Percentiles rank a stretch among this genome's conserved stretches.
Evolutionary conservation across 1,284 basidiomycete genomes (phyloP).

Genomic region (Sphagnurus paluster): DNA sequence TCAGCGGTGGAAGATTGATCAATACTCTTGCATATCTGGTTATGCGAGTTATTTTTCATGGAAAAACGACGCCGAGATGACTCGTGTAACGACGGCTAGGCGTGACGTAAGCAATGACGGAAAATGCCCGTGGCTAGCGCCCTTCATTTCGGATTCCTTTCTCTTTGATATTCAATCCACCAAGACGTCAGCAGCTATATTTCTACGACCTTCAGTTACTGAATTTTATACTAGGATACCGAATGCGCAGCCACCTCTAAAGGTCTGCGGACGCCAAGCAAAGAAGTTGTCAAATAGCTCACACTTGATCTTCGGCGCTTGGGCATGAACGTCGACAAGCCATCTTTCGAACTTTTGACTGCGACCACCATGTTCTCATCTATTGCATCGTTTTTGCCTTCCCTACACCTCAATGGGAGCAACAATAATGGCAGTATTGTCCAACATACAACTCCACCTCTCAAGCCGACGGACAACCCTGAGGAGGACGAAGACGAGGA

Average conservation of each 20-base stretch:
- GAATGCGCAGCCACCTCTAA: conserved; percentile 2
- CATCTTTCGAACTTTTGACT: not conserved
- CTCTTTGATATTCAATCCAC: not conserved
- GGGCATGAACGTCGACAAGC: not conserved
- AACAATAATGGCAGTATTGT: conserved; percentile 13
- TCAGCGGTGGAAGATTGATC: no score
- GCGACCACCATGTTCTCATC: conserved; percentile 56
- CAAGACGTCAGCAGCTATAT: not conserved
- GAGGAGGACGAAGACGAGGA: conserved; percentile 13
- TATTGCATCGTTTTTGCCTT: conserved; percentile 59
- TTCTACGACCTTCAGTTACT: not conserved
- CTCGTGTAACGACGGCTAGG: not conserved
- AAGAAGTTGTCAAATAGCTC: conserved; percentile 11
- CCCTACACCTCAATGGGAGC: conserved; percentile 39
- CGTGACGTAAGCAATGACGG: conserved; percentile 18
- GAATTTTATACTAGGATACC: not conserved
- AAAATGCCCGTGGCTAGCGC: conserved; percentile 5
- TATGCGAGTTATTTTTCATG: not conserved
- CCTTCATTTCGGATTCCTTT: not conserved
- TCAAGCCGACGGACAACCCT: conserved; percentile 13
- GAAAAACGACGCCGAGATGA: not conserved
- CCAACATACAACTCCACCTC: not conserved
- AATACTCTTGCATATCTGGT: no score
- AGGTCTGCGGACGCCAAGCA: conserved; percentile 14
- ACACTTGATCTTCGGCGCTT: conserved; percentile 8